These are phyloP conservation scores for Hericium coralloides DNA, from an alignment of 768 basidiomycete species.

Conservation along the genomic window DNA sequence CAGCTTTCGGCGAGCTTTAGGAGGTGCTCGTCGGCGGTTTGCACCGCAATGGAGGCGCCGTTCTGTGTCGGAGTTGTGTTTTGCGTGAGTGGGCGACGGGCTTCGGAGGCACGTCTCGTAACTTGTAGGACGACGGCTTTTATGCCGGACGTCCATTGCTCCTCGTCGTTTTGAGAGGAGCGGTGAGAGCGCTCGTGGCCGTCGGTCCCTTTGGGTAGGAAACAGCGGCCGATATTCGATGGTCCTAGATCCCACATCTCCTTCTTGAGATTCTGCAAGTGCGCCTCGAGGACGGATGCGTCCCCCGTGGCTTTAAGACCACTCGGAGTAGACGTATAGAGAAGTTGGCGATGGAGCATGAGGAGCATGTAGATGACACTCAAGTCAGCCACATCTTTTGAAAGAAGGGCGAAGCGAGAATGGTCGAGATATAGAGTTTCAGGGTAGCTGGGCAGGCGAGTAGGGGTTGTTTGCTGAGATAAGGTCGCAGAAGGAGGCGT, in stretches of 20 bases:
- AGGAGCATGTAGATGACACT: constrained; percentile 74
- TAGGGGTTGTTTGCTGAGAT: constrained; percentile 13
- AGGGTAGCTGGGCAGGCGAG: constrained; percentile 40
- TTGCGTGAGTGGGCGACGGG: constrained; percentile 14
- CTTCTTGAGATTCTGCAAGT: constrained; percentile 54
- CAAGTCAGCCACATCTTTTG: constrained; percentile 66
- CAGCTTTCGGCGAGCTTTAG: constrained; percentile 60
- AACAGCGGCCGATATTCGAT: constrained; percentile 51
- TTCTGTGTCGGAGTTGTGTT: neutral
- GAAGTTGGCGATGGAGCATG: constrained; percentile 70
- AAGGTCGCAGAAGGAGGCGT: constrained; percentile 31
- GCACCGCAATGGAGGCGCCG: neutral
- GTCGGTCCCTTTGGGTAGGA: constrained; percentile 21
- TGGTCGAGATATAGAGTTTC: constrained; percentile 81
- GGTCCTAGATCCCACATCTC: constrained; percentile 69
- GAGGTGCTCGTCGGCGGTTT: constrained; percentile 28
- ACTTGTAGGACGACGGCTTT: constrained; percentile 56
- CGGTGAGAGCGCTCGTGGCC: constrained; percentile 6
- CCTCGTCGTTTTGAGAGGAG: constrained; percentile 20
- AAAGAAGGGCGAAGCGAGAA: constrained; percentile 54
- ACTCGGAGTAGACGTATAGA: constrained; percentile 35
- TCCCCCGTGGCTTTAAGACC: constrained; percentile 20
- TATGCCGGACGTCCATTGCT: constrained; percentile 34
- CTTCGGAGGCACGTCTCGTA: constrained; percentile 55
- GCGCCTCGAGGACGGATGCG: constrained; percentile 38